These are phyloP conservation scores for Conticribra weissflogii DNA, from an alignment of 108 stramenopile genomes.

Conservation along the genomic window DNA sequence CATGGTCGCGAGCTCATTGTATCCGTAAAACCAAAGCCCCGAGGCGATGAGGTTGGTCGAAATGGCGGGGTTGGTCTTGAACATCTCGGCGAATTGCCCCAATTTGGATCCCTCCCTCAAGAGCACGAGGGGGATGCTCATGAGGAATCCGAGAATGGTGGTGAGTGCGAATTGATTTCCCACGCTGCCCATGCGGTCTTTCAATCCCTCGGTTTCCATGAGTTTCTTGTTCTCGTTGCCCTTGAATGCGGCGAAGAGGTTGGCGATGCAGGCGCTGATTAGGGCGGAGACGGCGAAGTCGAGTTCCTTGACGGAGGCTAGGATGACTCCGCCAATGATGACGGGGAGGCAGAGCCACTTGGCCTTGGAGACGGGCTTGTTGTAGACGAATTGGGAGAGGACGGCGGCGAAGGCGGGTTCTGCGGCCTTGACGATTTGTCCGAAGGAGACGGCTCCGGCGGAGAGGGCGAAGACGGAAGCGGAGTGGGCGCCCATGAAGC, in stretches of 20 bases:
- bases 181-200: conserved; percentile 88
- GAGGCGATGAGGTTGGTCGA: conserved; percentile 85
- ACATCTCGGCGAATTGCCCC: conserved; percentile 79
- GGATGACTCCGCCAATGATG: conserved; percentile 92
- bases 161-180: conserved; percentile 95
- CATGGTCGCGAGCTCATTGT: conserved; percentile 95
- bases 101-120: conserved; percentile 75
- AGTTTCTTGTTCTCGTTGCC: conserved; percentile 96
- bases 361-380: conserved; percentile 83
- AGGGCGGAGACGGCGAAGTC: conserved; percentile 92
- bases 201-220: conserved; percentile 88
- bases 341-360: conserved; percentile 95
- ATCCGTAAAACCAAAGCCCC: conserved; percentile 95
- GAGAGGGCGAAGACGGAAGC: conserved; percentile 92
- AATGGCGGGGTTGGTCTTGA: conserved; percentile 81
- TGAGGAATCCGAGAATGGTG: conserved; percentile 82
- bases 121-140: conserved; percentile 78
- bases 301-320: conserved; percentile 92
- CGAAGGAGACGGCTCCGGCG: conserved; percentile 93
- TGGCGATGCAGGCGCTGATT: conserved; percentile 90
- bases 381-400: conserved; percentile 87
- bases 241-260: conserved; percentile 91
- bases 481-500: conserved; percentile 91
- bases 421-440: conserved; percentile 94
- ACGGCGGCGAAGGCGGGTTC: conserved; percentile 95